Percentiles rank a stretch among this genome's conserved stretches.
phyloP scores from a whole-genome alignment of 768 basidiomycete species.

The Exsudoporus frostii region DNA sequence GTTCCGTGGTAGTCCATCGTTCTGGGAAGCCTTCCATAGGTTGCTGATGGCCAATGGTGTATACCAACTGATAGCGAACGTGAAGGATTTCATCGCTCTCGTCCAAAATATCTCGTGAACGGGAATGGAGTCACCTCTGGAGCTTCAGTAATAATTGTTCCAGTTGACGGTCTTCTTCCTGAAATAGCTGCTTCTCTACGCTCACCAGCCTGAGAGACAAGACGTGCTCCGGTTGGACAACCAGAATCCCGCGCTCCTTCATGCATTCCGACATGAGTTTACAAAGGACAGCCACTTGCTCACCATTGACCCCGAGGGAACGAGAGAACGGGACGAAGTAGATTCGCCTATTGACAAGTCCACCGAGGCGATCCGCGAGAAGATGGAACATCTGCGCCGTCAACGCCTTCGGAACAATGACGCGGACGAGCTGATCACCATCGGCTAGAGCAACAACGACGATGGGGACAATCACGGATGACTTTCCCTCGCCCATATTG shows the following conservation, averaged over 20 bases:
- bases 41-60: constrained; percentile 28
- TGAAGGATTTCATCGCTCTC: constrained; percentile 30
- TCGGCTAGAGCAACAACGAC: constrained; percentile 39
- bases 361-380: constrained; percentile 38
- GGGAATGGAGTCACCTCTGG: constrained; percentile 18
- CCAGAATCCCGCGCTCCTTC: constrained; percentile 36
- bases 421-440: constrained; percentile 39
- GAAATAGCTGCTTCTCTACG: constrained; percentile 32
- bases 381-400: constrained; percentile 45
- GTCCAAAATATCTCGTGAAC: constrained; percentile 21
- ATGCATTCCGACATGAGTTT: constrained; percentile 36
- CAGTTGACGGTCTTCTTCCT: not conserved
- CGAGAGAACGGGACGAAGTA: constrained; percentile 49
- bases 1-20: constrained; percentile 31
- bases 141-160: constrained; percentile 17
- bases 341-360: constrained; percentile 42
- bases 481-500: constrained; percentile 55
- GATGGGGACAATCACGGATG: constrained; percentile 45
- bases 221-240: constrained; percentile 50
- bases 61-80: constrained; percentile 33
- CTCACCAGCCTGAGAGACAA: constrained; percentile 46
- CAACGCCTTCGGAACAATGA: constrained; percentile 47
- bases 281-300: constrained; percentile 22
- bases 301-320: constrained; percentile 18
- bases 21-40: constrained; percentile 30